Evolutionary conservation across 192 early-diverging fungal genomes (phyloP), one percentile per base, ranked within the genome.

Genomic region (Podila verticillata): DNA sequence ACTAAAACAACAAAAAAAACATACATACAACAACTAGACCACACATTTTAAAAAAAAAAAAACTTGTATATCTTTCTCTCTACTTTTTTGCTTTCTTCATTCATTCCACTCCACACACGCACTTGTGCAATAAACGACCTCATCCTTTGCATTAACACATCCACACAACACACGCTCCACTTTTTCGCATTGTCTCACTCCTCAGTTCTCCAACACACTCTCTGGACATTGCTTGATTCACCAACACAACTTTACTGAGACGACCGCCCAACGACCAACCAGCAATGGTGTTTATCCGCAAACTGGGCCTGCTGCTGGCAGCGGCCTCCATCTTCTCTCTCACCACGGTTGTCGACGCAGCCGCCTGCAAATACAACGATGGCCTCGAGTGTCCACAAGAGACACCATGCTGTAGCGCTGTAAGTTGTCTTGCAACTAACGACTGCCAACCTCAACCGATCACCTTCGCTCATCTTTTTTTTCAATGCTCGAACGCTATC

Each of bases 381-480:
- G 70, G 66, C 12, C 65, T 59, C 5, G 59, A 59, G 4, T 80
- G 77, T 68, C 70, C 77, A 32, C 65, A 68, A 48, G 65, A 64
- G 57, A 60, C 70, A 12, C 77, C 77, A 22, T 80, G 77, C 56
- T 80, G 77, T 44, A 80, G 77, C 60, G 57, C 19, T 54, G 77
- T 80, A 80, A 80, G 69, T 60, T 60, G 15, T 19, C 26, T 60
- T 60, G 30, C 51, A 54, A 22, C 44, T 24, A 17, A 54, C 51
- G 6, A 54, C 24, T 24, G 20, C 22, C 51, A n/a, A 24, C 24
- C 9, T 20, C 12, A 7, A 7, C 26, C 20, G 6, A n/a, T 24
- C 20, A 12, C 12, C 35, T 48, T 32, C 17, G 32, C 56, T 63
- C 15, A 60, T 48, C 20, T 32, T 70, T 51, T 20, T 31, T 59